Base-by-base conservation (phyloP, 305 asterid genomes). In the Fraxinus dipetala region DNA sequence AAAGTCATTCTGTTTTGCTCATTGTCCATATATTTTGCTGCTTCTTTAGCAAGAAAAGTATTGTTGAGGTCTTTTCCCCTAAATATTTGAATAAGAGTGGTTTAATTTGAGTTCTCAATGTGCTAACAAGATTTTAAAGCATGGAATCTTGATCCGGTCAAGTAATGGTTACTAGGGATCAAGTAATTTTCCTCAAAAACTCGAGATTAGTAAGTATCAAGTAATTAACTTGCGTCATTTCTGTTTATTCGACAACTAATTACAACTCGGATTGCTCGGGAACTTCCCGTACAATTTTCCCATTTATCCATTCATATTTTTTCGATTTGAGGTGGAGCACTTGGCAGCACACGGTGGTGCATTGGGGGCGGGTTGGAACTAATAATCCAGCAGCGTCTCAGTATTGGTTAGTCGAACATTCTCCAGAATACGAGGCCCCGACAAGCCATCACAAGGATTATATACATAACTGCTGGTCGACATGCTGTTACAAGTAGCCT, bases 1-100 rank as follows among this genome's bases (percentile, higher is more conserved):
- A 70, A 83, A 88, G 85, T 75, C 86, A 91, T 89, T 86, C 94
- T 56, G 63, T 63, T 7, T 75, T 67, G 75, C 54, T 26, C 43
- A 1, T n/a, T n/a, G 8, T n/a, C 1, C 65, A 54, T 54, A 54
- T 6, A 6, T 5, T 54, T 77, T 65, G 38, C 82, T 79, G 79
- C 88, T 82, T 84, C 81, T 82, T 51, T 72, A 14, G 40, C 43
- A 84, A 78, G 89, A 77, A 87, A 85, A 13, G 74, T 67, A 67
- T 20, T 59, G 1, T 2, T 6, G 69, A 59, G 69, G 69, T 59
- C 0, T 20, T 59, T 20, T 7, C 30, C 30, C 30, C 30, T 59
- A 20, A 59, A 59, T 18, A 20, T 20, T 54, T 54, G 63, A 54
- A 54, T 0, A 24, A 63, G 11, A 63, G 32, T 63, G 34, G n/a